Evolutionary conservation across 176 grass and related monocot genomes (phyloP).

Genomic region (Rhynchospora breviuscula): DNA sequence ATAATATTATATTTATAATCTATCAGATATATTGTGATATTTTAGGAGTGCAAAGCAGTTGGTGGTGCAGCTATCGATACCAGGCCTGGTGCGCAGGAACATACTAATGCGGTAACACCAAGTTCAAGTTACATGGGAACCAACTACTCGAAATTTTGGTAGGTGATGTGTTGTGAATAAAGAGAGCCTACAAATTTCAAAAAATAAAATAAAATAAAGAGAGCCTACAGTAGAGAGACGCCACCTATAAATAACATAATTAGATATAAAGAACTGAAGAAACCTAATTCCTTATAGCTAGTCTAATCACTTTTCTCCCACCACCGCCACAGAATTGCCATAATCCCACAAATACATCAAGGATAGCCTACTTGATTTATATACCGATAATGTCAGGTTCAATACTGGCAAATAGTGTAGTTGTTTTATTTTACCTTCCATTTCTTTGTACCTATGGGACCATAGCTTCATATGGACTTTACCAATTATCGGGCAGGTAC

Average conservation of each 20-base stretch:
- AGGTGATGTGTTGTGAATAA: background rate
- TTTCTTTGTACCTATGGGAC: background rate
- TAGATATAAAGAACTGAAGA: conserved; percentile 17
- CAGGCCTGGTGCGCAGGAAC: no score
- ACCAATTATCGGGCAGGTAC: background rate
- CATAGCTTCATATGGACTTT: background rate
- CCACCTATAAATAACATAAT: conserved; percentile 3
- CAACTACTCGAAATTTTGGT: background rate
- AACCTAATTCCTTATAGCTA: conserved; percentile 97
- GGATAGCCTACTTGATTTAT: background rate
- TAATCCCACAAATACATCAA: background rate
- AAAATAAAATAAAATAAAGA: no score
- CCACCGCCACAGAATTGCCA: conserved; percentile 53
- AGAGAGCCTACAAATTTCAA: no score
- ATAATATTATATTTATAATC: no score
- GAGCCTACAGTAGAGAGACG: background rate
- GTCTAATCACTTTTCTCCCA: conserved; percentile 99
- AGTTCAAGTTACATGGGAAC: no score
- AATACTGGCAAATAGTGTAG: background rate
- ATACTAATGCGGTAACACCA: no score
- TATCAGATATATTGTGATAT: no score
- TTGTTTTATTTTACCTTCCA: background rate
- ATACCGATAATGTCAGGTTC: conserved; percentile 8
- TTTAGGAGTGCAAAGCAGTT: no score
- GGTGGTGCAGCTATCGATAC: no score